A percentile compares a stretch with the other conserved stretches of the same genome.
phyloP scores from a whole-genome alignment of 2,329 filamentous ascomycete species.

The Nothophoma quercina region DNA sequence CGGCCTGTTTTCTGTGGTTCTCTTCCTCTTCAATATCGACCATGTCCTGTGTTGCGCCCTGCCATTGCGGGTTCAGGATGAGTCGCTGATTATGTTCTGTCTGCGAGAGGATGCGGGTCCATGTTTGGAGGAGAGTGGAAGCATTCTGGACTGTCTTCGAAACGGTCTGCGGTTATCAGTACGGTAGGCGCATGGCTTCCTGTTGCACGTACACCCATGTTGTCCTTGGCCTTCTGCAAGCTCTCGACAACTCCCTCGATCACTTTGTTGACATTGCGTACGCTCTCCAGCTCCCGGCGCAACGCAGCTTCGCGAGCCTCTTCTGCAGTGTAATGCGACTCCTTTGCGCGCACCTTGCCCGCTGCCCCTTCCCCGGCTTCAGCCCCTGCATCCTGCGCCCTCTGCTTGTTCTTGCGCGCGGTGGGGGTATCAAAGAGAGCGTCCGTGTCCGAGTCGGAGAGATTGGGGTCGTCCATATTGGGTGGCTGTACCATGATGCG shows the following conservation, averaged over 20 bases:
- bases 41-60: conserved; percentile 85
- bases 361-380: conserved; percentile 51
- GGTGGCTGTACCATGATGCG: conserved; percentile 45
- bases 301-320: conserved; percentile 77
- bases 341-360: conserved; percentile 51
- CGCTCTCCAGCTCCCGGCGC: conserved; percentile 79
- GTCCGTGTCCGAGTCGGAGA: conserved; percentile 64
- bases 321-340: conserved; percentile 67
- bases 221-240: conserved; percentile 74
- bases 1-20: conserved; percentile 74
- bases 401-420: conserved; percentile 45
- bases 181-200: neutral
- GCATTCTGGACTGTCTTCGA: conserved; percentile 85
- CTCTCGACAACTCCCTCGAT: conserved; percentile 81
- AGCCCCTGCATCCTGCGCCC: conserved; percentile 43
- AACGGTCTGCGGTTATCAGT: conserved; percentile 68
- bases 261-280: conserved; percentile 85
- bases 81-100: conserved; percentile 97
- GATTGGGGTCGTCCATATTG: conserved; percentile 59
- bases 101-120: conserved; percentile 94
- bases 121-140: conserved; percentile 89
- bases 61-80: conserved; percentile 87
- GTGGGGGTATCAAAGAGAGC: conserved; percentile 66
- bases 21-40: conserved; percentile 86
- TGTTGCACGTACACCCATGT: conserved; percentile 71